A percentile compares a stretch with the other conserved stretches of the same genome.
These are phyloP conservation scores for Russula brevipes DNA, from an alignment of 768 basidiomycete genomes.

Conservation along the genomic window DNA sequence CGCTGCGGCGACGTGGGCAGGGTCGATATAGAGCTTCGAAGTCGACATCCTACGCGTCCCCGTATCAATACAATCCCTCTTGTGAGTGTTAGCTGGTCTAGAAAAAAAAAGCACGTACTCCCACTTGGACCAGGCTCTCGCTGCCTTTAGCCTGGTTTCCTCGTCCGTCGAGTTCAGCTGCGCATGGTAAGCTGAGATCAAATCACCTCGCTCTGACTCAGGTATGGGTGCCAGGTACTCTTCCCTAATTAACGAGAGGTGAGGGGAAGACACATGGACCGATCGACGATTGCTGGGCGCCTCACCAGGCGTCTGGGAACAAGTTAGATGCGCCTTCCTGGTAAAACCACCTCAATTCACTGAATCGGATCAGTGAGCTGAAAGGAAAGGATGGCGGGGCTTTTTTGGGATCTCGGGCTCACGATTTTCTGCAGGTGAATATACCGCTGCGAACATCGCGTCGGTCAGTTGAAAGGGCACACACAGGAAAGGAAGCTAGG, in stretches of 20 bases:
- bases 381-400: not conserved
- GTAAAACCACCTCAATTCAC: conserved; percentile 90
- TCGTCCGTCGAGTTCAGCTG: conserved; percentile 72
- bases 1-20: conserved; percentile 59
- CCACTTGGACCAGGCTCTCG: conserved; percentile 87
- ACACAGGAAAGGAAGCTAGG: not conserved
- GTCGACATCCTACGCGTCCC: conserved; percentile 69
- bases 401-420: not conserved
- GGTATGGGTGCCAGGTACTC: conserved; percentile 79
- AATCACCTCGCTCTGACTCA: conserved; percentile 68
- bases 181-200: conserved; percentile 79
- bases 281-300: not conserved
- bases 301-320: conserved; percentile 84
- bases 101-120: conserved; percentile 54
- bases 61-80: not conserved
- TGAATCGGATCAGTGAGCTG: conserved; percentile 16
- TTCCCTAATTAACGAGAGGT: conserved; percentile 50
- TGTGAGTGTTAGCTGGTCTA: not conserved
- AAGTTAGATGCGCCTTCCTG: conserved; percentile 77
- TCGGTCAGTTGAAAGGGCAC: not conserved
- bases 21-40: conserved; percentile 66
- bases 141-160: conserved; percentile 57
- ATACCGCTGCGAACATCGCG: conserved; percentile 55
- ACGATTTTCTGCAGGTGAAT: conserved; percentile 81
- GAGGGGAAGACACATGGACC: too few relatives aligned